Base-by-base conservation (phyloP, 1,139 yeast genomes). In the Debaryomyces subglobosus region DNA sequence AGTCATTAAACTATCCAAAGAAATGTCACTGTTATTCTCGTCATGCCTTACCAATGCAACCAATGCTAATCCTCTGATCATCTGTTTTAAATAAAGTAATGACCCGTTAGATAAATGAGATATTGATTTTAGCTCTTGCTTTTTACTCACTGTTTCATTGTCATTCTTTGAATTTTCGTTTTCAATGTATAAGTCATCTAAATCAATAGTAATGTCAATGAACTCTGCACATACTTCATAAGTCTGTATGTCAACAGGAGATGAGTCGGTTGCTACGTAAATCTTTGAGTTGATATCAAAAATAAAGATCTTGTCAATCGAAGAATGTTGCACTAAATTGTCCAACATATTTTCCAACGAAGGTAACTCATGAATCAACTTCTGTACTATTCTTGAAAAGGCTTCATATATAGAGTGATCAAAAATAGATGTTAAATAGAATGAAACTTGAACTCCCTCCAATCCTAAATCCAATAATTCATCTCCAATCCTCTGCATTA, bases 151-250 rank as follows among this genome's bases (percentile, higher is more conserved):
- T 32, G 48, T 53, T 18, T 53, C 53, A 21, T 9, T 15, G 3
- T 51, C 55, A 33, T 51, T 49, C 24, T 50, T 49, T 30, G 47
- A 53, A 13, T 47, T 52, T 8, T 61, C 65, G 42, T 63, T 65
- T 46, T 75, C 77, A 52, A 84, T 81, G 58, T 86, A 86, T 44
- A 87, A 66, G 47, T 86, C 88, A 58, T 90, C 95, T 53, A 94
- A 71, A 62, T 94, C 98, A 34, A 91, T 86, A 3, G 97, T 86
- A 16, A 94, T 95, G 65, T 94, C 99, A 47, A 94, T 92, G 61
- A 92, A 94, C 62, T 94, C 99, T 0, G 97, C 96, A 67, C 99
- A 94, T 2, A 92, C 96, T 65, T 94, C 98, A 64, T 94, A 94
- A 0, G 96, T 89, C 60, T 91, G 96, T 27, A 91, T 89, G 67